These are phyloP conservation scores for Kuraishia molischiana DNA, from an alignment of 805 yeast genomes.

Conservation along the genomic window DNA sequence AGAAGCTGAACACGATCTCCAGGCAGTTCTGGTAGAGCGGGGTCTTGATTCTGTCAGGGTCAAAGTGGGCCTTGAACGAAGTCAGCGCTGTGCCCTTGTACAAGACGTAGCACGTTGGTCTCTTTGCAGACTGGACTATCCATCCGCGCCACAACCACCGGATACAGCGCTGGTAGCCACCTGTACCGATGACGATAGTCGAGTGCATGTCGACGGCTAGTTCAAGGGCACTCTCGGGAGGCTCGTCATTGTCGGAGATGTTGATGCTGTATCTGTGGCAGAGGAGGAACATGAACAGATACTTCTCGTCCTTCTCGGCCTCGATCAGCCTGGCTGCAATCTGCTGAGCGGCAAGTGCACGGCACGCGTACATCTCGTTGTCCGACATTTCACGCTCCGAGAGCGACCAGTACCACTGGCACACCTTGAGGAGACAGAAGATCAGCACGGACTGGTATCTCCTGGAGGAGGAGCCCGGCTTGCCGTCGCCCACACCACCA, in stretches of 20 bases:
- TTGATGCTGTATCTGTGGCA: conserved; percentile 66
- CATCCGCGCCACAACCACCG: conserved; percentile 93
- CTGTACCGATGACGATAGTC: conserved; percentile 63
- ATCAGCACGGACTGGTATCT: conserved; percentile 61
- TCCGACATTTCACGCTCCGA: conserved; percentile 55
- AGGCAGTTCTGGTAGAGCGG: conserved; percentile 73
- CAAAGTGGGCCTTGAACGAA: conserved; percentile 52
- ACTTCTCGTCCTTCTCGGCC: conserved; percentile 43
- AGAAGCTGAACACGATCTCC: conserved; percentile 57
- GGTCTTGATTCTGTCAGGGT: conserved; percentile 76
- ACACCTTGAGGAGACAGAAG: conserved; percentile 66
- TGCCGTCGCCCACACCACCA: conserved; percentile 64
- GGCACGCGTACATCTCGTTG: conserved; percentile 46
- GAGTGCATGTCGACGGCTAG: conserved; percentile 81
- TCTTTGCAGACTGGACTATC: conserved; percentile 67
- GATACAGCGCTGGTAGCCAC: conserved; percentile 79
- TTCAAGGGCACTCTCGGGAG: conserved; percentile 70
- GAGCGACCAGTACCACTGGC: conserved; percentile 66
- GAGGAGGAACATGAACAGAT: conserved; percentile 63
- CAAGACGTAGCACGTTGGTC: conserved; percentile 59
- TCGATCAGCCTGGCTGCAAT: conserved; percentile 68
- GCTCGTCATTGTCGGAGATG: conserved; percentile 49
- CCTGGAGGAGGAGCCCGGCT: conserved; percentile 39
- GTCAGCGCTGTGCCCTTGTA: conserved; percentile 52
- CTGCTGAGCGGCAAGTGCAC: conserved; percentile 65